Evolutionary conservation across 768 basidiomycete genomes (phyloP), one percentile per base, ranked within the genome.

Genomic region (Pisolithus sp.): DNA sequence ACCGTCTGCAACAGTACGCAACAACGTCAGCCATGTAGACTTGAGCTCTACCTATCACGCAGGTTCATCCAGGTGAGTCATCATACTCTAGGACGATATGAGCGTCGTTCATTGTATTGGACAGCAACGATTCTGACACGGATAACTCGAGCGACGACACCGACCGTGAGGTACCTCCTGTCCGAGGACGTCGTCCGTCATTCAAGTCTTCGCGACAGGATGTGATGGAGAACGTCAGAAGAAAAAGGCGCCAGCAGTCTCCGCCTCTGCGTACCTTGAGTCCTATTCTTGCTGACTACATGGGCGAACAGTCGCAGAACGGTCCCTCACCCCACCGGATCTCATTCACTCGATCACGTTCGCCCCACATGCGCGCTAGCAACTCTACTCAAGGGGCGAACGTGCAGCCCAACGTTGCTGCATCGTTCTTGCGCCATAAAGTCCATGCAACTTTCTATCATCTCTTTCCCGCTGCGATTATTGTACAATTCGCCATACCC

Each of bases 21-120:
- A 62, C 21, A 54, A 64, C 26, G 56, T 58, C 38, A 66, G 69
- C 52, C 68, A 67, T 53, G 61, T 82, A 58, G 89, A 83, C 58
- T 81, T 89, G 83, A 92, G 87, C 61, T 90, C 89, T 12, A 91
- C 89, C 58, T 92, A 92, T 68, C 85, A 89, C 53, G 89, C 84
- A 26, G 89, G 89, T 42, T 88, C 88, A 31, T 90, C 88, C 9
- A 81, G 85, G 87, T 86, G 60, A 55, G 78, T 36, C 53, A 18
- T 49, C 46, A 2, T 7, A 8, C 7, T 50, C 5, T 51, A 41
- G 28, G n/a, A 39, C 47, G 23, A 24, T 40, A 31, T 52, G 63
- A 53, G 80, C 41, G 13, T 28, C 21, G 40, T n/a, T 13, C 23
- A 44, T 20, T 37, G 31, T 18, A 36, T n/a, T 34, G 36, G 20